phyloP scores from a whole-genome alignment of 495 filamentous ascomycete genomes.

The Hypoxylon fragiforme region DNA sequence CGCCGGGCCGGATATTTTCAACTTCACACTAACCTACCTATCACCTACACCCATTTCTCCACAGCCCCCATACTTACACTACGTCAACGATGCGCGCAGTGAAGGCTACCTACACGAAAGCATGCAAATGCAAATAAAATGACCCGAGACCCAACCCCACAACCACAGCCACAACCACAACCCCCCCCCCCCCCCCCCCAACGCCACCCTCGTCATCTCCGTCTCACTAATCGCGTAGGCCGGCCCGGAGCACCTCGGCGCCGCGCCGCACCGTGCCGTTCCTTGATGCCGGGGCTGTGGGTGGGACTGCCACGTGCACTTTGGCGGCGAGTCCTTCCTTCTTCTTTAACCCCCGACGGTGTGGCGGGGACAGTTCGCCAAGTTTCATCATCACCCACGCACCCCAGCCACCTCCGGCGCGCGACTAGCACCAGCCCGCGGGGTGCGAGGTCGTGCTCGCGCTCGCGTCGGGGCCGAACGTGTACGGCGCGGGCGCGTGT shows the following conservation, averaged over 20 bases:
- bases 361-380: constrained; percentile 45
- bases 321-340: constrained; percentile 31
- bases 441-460: constrained; percentile 47
- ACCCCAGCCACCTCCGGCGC: no score
- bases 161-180: constrained; percentile 42
- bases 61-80: no score
- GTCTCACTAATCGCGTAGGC: constrained; percentile 49
- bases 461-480: constrained; percentile 50
- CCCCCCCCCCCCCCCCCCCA: constrained; percentile 45
- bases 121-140: no score
- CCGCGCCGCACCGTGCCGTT: constrained; percentile 22
- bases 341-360: constrained; percentile 36
- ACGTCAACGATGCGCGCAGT: no score
- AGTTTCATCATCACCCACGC: no score
- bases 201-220: constrained; percentile 48
- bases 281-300: constrained; percentile 58
- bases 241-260: constrained; percentile 40
- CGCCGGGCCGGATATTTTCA: no score
- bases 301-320: constrained; percentile 59
- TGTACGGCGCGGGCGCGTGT: constrained; percentile 47
- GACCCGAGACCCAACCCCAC: no score
- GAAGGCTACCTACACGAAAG: no score
- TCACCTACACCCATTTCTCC: no score
- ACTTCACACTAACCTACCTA: no score
- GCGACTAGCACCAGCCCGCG: no score